Conservation (phyloP, 768 basidiomycete species). For the Suillus clintonianus region DNA sequence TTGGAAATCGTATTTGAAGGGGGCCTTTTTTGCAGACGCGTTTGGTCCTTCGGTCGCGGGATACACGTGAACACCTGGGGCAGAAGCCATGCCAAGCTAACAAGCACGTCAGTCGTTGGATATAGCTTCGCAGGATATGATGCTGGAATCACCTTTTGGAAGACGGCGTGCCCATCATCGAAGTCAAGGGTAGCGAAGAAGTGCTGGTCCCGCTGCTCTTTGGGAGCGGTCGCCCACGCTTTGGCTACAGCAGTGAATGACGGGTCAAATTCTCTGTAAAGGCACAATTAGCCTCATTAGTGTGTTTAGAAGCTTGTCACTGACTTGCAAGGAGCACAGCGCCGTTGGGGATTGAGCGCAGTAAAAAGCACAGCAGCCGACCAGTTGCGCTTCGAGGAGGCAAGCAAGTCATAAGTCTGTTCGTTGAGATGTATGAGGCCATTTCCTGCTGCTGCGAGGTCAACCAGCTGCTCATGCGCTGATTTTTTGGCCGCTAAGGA, state of each 20-base stretch:
- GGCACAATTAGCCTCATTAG: neutral
- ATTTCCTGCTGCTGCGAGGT: conserved; percentile 69
- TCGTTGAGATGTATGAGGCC: conserved; percentile 85
- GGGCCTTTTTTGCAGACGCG: conserved; percentile 44
- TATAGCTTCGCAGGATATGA: neutral
- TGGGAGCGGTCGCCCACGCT: conserved; percentile 71
- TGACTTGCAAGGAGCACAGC: conserved; percentile 92
- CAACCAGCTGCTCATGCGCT: conserved; percentile 57
- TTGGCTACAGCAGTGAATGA: conserved; percentile 79
- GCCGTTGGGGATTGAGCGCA: conserved; percentile 76
- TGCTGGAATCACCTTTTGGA: conserved; percentile 63
- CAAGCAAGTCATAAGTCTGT: conserved; percentile 75
- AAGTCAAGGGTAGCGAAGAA: conserved; percentile 96
- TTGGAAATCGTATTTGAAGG: conserved; percentile 77
- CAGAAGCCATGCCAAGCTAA: conserved; percentile 80
- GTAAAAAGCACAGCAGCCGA: conserved; percentile 88
- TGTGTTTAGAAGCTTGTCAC: conserved; percentile 29
- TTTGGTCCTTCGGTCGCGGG: conserved; percentile 71
- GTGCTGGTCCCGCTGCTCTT: conserved; percentile 70
- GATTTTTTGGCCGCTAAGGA: conserved; percentile 30
- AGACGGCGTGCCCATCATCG: conserved; percentile 70
- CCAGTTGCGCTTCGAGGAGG: conserved; percentile 78
- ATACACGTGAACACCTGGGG: conserved; percentile 82
- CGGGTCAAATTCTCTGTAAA: conserved; percentile 78
- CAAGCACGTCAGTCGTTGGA: conserved; percentile 11